Conservation (phyloP, 805 yeast species). For the Metschnikowia baotianmanensis region DNA sequence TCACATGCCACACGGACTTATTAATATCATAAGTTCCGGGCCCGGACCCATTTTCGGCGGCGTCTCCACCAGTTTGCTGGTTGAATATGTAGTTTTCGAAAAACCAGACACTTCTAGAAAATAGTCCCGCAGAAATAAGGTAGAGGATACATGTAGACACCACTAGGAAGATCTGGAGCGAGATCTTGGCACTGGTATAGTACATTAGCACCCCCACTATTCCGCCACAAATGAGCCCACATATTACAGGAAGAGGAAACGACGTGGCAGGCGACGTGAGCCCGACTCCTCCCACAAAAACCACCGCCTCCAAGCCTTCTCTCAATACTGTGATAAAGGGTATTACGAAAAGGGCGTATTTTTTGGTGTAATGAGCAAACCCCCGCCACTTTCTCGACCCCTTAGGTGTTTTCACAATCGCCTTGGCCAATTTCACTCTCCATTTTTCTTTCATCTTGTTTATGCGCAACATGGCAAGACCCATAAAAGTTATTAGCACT, state of each 20-base stretch:
- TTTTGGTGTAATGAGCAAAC: constrained; percentile 56
- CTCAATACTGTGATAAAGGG: constrained; percentile 90
- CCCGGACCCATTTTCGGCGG: constrained; percentile 88
- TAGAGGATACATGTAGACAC: constrained; percentile 86
- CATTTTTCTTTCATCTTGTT: constrained; percentile 97
- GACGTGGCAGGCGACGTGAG: constrained; percentile 38
- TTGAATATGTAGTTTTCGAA: constrained; percentile 70
- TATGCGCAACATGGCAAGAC: constrained; percentile 92
- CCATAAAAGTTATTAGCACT: constrained; percentile 86
- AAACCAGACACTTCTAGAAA: constrained; percentile 90
- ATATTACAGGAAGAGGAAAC: constrained; percentile 87
- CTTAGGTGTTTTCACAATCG: constrained; percentile 51
- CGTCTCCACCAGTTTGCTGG: constrained; percentile 84
- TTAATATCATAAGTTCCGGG: constrained; percentile 89
- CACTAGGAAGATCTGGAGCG: constrained; percentile 83
- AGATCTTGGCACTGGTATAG: constrained; percentile 76
- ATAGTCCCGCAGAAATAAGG: constrained; percentile 87
- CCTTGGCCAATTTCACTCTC: constrained; percentile 90
- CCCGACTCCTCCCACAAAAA: constrained; percentile 46
- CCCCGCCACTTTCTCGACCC: constrained; percentile 44
- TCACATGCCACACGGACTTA: constrained; percentile 89
- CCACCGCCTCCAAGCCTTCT: constrained; percentile 74
- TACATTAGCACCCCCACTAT: constrained; percentile 68
- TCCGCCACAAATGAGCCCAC: constrained; percentile 80
- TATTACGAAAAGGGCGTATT: constrained; percentile 83